Conservation (phyloP, 192 early-diverging fungal genomes). For the Backusella macrospora region DNA sequence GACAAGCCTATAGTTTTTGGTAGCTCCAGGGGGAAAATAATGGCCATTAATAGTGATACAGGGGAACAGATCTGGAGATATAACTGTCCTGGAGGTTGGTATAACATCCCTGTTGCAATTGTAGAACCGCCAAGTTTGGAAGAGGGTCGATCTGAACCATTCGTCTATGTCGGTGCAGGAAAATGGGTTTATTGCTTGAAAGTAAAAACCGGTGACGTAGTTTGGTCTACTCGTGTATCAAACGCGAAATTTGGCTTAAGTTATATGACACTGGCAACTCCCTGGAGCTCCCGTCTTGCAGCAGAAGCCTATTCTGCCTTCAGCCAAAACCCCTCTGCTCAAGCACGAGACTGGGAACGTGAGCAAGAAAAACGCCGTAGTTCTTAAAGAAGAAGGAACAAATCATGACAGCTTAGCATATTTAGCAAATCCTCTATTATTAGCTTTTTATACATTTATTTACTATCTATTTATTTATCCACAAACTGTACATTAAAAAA, state of each 20-base stretch:
- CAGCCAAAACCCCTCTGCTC: conserved; percentile 16
- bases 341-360: conserved; percentile 14
- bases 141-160: not conserved
- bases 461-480: too few relatives aligned
- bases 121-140: conserved; percentile 14
- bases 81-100: conserved; percentile 30
- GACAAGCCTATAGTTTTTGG: conserved; percentile 12
- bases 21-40: conserved; percentile 23
- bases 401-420: too few relatives aligned
- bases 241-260: conserved; percentile 12
- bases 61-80: conserved; percentile 29
- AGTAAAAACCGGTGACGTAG: not conserved
- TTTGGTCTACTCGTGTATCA: conserved; percentile 21
- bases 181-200: conserved; percentile 24
- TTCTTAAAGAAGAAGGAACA: not conserved
- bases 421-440: too few relatives aligned
- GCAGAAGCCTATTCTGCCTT: conserved; percentile 25
- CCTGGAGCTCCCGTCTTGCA: conserved; percentile 25
- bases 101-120: conserved; percentile 23
- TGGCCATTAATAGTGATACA: conserved; percentile 22
- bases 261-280: conserved; percentile 27
- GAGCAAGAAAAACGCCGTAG: not conserved
- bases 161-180: conserved; percentile 24
- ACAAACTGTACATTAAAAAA: too few relatives aligned
- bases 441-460: too few relatives aligned